These are phyloP conservation scores for Trichoderma brevicompactum DNA, from an alignment of 2,329 filamentous ascomycete genomes.

Conservation along the genomic window DNA sequence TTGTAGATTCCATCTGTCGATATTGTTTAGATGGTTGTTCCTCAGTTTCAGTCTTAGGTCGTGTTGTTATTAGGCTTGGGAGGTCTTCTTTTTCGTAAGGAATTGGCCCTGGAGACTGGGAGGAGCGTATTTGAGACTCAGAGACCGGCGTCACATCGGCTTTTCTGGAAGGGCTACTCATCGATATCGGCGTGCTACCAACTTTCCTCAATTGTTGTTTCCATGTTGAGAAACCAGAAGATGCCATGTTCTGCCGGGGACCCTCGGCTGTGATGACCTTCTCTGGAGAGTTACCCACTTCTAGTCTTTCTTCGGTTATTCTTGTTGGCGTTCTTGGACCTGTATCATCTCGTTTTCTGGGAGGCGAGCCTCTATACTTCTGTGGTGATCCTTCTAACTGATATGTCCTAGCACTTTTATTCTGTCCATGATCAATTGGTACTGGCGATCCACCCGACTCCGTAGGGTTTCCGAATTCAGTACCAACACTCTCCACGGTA, in stretches of 20 bases:
- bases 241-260: neutral
- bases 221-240: constrained; percentile 19
- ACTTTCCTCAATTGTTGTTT: constrained; percentile 21
- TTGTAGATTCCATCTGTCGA: neutral
- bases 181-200: neutral
- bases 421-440: neutral
- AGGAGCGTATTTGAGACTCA: neutral
- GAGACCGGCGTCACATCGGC: neutral
- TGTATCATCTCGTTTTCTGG: neutral
- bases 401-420: neutral
- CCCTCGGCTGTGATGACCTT: neutral
- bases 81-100: neutral
- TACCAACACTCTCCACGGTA: neutral
- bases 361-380: neutral
- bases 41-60: neutral
- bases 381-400: neutral
- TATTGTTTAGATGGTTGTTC: neutral
- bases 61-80: neutral
- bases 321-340: neutral
- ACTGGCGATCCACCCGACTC: neutral
- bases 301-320: neutral
- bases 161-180: neutral
- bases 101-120: neutral
- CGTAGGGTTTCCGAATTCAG: neutral
- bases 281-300: neutral